Conservation (phyloP, 2,329 filamentous ascomycete species). For the Aspergillus sp. region DNA sequence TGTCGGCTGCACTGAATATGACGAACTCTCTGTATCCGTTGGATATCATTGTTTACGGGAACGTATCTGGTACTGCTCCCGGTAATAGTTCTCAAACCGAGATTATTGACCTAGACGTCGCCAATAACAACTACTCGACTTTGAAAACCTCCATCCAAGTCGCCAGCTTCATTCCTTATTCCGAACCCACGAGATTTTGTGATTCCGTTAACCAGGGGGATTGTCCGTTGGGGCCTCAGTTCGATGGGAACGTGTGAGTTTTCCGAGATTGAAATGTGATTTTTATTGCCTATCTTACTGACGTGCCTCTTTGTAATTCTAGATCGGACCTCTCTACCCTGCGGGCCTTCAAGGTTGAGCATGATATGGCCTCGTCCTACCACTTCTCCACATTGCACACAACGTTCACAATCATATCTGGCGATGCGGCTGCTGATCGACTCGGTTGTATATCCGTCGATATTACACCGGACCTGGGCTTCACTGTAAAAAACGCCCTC, state of each 20-base stretch:
- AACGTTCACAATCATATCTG: conserved; percentile 72
- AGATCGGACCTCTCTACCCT: conserved; percentile 53
- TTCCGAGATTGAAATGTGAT: background rate
- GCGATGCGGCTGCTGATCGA: conserved; percentile 61
- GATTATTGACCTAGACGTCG: conserved; percentile 65
- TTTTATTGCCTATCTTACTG: background rate
- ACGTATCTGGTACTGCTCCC: conserved; percentile 71
- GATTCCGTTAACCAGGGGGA: conserved; percentile 54
- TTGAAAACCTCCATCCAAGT: conserved; percentile 71
- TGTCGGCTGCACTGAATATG: conserved; percentile 73
- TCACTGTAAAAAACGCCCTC: conserved; percentile 65
- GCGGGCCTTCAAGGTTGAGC: conserved; percentile 70
- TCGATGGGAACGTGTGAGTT: conserved; percentile 56
- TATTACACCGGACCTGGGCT: conserved; percentile 79
- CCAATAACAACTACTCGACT: conserved; percentile 66
- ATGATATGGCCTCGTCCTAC: conserved; percentile 79
- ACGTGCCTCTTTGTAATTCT: background rate
- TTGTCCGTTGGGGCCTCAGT: conserved; percentile 76
- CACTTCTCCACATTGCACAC: conserved; percentile 79
- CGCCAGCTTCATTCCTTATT: conserved; percentile 72
- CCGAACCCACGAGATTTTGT: conserved; percentile 65
- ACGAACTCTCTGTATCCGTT: conserved; percentile 62
- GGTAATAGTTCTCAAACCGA: conserved; percentile 54
- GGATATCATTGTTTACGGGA: conserved; percentile 81
- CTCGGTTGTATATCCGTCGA: conserved; percentile 80